phyloP scores from a whole-genome alignment of 116 monocot species.

The Zostera marina region DNA sequence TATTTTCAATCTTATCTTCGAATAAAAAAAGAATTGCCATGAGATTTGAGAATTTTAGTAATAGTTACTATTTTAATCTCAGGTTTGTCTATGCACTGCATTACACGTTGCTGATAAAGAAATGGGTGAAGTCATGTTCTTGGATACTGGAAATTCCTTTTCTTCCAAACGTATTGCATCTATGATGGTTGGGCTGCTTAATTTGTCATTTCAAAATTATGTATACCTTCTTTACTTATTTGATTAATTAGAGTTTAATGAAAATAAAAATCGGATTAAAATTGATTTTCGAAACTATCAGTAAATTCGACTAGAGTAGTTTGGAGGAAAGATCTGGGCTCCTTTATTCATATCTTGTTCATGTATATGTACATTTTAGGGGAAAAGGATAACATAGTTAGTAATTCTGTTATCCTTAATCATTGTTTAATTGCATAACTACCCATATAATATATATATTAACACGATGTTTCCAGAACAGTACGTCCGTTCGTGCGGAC shows the following conservation, averaged over 20 bases:
- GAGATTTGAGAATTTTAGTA: no score
- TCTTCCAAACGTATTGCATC: conserved; percentile 38
- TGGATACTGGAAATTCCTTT: conserved; percentile 88
- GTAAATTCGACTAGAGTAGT: no score
- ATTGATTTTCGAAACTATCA: not conserved
- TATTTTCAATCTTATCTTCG: not conserved
- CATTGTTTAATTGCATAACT: no score
- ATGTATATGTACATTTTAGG: no score
- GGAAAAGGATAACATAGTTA: no score
- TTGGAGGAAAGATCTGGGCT: no score
- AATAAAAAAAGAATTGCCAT: not conserved
- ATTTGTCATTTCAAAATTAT: conserved; percentile 17
- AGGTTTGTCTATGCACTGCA: conserved; percentile 61
- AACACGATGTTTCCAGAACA: no score
- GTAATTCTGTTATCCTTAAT: no score
- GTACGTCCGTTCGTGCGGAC: no score
- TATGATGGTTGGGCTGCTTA: conserved; percentile 1
- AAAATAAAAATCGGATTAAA: not conserved
- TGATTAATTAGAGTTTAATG: not conserved
- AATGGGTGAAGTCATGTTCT: conserved; percentile 39
- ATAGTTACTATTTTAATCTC: conserved; percentile 4
- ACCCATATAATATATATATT: no score
- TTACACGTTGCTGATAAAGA: conserved; percentile 32
- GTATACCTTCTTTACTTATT: conserved; percentile 8
- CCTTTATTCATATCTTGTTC: no score